Evolutionary conservation across 768 basidiomycete genomes (phyloP).

Genomic region (Russula brevipes): DNA sequence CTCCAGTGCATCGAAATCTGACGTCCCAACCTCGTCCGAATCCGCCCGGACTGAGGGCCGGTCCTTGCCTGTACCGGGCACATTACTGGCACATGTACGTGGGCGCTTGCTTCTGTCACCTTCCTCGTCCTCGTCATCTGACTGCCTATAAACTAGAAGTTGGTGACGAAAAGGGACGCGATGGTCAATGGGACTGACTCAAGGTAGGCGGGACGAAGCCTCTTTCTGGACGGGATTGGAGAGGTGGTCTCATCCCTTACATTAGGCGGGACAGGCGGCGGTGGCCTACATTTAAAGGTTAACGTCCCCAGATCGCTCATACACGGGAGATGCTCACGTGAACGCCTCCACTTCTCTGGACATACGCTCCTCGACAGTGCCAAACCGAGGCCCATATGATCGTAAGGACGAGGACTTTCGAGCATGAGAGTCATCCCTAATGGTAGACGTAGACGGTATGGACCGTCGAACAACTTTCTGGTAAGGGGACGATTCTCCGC

Average conservation of each 20-base stretch:
- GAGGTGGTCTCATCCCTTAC: neutral
- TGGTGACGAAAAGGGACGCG: neutral
- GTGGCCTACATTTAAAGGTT: neutral
- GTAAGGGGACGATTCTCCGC: constrained; percentile 2
- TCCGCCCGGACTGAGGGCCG: neutral
- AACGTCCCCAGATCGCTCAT: neutral
- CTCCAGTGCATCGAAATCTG: constrained; percentile 5
- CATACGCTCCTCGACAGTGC: constrained; percentile 12
- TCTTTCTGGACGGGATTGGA: constrained; percentile 12
- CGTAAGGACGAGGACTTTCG: neutral
- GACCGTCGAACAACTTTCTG: neutral
- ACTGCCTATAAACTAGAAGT: constrained; percentile 2
- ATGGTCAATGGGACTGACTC: constrained; percentile 9
- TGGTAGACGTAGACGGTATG: neutral
- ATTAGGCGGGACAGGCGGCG: neutral
- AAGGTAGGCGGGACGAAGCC: neutral
- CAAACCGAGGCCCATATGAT: neutral
- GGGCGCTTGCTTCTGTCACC: neutral
- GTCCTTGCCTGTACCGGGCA: neutral
- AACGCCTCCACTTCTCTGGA: constrained; percentile 15
- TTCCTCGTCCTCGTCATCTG: constrained; percentile 11
- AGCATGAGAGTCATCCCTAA: neutral
- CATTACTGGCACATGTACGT: neutral
- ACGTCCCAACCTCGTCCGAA: constrained; percentile 4
- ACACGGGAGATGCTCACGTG: neutral